Base-by-base conservation (phyloP, 495 filamentous ascomycete species). In the Pseudotulostoma volvatum region DNA sequence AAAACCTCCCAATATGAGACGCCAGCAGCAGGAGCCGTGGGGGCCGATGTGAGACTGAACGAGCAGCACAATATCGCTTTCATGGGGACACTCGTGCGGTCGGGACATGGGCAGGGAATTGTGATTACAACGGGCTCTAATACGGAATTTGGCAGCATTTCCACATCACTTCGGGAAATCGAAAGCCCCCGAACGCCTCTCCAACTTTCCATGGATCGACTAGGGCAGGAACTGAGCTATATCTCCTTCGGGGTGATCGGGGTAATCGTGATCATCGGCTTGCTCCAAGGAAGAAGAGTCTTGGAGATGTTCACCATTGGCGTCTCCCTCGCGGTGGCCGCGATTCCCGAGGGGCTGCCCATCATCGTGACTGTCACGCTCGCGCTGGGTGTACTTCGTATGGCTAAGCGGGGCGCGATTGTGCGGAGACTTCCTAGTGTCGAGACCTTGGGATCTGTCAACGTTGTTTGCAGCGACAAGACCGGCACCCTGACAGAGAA, bases 331-430 rank as follows among this genome's bases (percentile, higher is more conserved):
- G 90, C 90, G 9, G 90, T 99, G 11, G 90, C 90, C 7, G 90
- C 90, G 16, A 97, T 97, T 52, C 90, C 90, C 0, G 90, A 97
- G 64, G 90, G 90, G 8, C 69, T 97, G 13, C 92, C 90, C 5
- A 96, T 96, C 48, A 96, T 96, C 51, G 92, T 99, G 17, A 96
- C 90, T 0, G 90, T 96, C 16, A 96, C 92, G 0, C 67, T 99
- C 31, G 90, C 90, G 18, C 60, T 99, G 13, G 92, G 90, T 1
- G 92, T 96, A 16, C 71, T 95, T 45, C 76, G 88, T 18, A 99
- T 99, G 90, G 85, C 88, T 31, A 83, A 77, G 44, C 69, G 85
- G 44, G 80, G 88, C 34, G 90, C 90, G 3, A 96, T 96, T 53
- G 90, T 99, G 47, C 77, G 90, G 43, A 80, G 79, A 53, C 78